Base-by-base conservation (phyloP, 2,329 filamentous ascomycete genomes). In the Alternaria viburni region DNA sequence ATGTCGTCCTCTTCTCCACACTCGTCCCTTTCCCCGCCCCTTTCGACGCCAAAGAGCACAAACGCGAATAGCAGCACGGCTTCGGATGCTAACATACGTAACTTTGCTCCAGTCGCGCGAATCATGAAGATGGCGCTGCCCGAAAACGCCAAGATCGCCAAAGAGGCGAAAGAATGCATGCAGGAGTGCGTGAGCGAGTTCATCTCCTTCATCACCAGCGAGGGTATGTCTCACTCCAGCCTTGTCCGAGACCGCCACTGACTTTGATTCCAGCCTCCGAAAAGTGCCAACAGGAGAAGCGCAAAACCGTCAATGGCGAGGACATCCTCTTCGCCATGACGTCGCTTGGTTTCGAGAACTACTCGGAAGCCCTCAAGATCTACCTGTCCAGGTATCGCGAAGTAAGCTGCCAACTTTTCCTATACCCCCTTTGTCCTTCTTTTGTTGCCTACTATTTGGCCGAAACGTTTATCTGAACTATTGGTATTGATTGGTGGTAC, bases 131-230 rank as follows among this genome's bases (percentile, higher is more conserved):
- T 93, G 74, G 96, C 96, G 7, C 86, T 99, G 52, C 96, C 96
- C 55, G 96, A 99, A 70, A 99, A 99, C 78, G 96, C 96, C 72
- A 99, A 99, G 83, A 99, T 99, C 66, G 94, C 94, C 64, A 99
- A 99, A 80, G 96, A 99, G 80, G 96, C 96, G 59, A 99, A 99
- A 82, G 96, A 99, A 81, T 99, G 96, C 83, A 98, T 99, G 96
- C 96, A 99, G 82, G 96, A 99, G 82, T 99, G 96, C 79, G 96
- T 99, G 62, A 97, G 94, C 89, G 96, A 99, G 83, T 99, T 99
- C 82, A 99, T 99, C 85, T 97, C 93, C 7, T 99, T 99, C 86
- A 98, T 99, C 79, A 99, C 96, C 36, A 98, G 95, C 81, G 96
- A 99, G 87, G 96, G 96, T 97, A 81, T 78, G 91, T 84, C 68